Evolutionary conservation across 139 green algal genomes (phyloP).

Genomic region (Coelastrella sp.): DNA sequence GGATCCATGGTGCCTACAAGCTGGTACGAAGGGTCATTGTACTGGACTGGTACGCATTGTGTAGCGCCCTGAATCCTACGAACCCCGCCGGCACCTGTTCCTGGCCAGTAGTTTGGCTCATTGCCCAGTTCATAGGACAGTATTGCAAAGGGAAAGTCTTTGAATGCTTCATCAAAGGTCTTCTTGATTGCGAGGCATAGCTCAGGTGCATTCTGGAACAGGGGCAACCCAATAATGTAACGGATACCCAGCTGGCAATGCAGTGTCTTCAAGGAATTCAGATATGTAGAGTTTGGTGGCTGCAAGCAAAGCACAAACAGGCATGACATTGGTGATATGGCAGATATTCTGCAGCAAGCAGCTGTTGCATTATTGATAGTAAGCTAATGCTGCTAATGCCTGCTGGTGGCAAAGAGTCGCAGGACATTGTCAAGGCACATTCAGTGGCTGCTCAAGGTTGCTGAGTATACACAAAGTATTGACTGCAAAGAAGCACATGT

Average conservation of each 20-base stretch:
- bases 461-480: no score
- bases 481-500: no score
- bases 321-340: no score
- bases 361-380: no score
- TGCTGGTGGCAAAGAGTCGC: no score
- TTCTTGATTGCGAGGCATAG: slow-evolving; percentile 34
- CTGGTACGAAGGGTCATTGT: slow-evolving; percentile 25
- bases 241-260: slow-evolving; percentile 44
- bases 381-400: no score
- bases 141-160: slow-evolving; percentile 39
- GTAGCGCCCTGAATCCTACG: not conserved
- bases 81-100: slow-evolving; percentile 21
- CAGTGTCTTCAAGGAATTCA: slow-evolving; percentile 35
- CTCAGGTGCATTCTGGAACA: slow-evolving; percentile 38
- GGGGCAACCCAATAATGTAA: slow-evolving; percentile 49
- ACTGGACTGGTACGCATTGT: slow-evolving; percentile 3
- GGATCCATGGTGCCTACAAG: slow-evolving; percentile 33
- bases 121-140: slow-evolving; percentile 44
- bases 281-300: slow-evolving; percentile 20
- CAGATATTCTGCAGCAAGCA: no score
- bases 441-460: no score
- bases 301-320: no score
- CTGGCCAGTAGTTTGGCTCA: slow-evolving; percentile 47
- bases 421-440: no score
- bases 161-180: slow-evolving; percentile 33